Evolutionary conservation across 78 protist species (phyloP), one percentile per base, ranked within the genome.

Genomic region (Dictyostelium discoideum): DNA sequence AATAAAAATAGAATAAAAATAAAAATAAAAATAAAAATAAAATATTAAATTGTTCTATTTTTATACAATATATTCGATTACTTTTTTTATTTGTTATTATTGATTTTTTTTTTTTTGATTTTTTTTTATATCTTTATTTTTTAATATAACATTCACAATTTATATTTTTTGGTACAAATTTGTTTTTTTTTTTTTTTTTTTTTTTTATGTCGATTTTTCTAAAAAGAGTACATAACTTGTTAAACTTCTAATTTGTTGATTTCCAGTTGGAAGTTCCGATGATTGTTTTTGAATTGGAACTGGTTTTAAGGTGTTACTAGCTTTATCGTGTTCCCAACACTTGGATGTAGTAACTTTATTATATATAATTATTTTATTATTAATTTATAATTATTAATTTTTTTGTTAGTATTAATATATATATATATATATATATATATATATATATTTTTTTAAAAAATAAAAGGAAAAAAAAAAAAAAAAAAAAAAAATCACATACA

Each of bases 221-320:
- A 86, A 76, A 60, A 77, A 86, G 42, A 86, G 76, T 76, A 86
- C 92, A 86, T 63, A 86, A 69, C 39, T 54, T 16, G 92, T 42
- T 39, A 86, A 39, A 72, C 73, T 40, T 44, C 57, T n/a, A 29
- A 86, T 76, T 48, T 77, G 83, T 16, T 86, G 40, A 14, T 48
- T 54, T 32, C 65, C 74, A 20, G 44, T 32, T 77, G 57, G 57
- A 37, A 86, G 65, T 9, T 57, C n/a, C 3, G 48, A n/a, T 48
- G 42, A 32, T 24, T 46, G 39, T 44, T 80, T 24, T 57, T 44
- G 44, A 80, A 74, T 76, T 76, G 92, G 85, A 29, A 54, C 29
- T 86, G 92, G 92, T 54, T 72, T 44, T 44, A 86, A 48, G 46
- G 92, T 72, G 10, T 85, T 73, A 6, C 78, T 60, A 2, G 40